Evolutionary conservation across 1,284 basidiomycete genomes (phyloP).

Genomic region (Cutaneotrichosporon dermatis): DNA sequence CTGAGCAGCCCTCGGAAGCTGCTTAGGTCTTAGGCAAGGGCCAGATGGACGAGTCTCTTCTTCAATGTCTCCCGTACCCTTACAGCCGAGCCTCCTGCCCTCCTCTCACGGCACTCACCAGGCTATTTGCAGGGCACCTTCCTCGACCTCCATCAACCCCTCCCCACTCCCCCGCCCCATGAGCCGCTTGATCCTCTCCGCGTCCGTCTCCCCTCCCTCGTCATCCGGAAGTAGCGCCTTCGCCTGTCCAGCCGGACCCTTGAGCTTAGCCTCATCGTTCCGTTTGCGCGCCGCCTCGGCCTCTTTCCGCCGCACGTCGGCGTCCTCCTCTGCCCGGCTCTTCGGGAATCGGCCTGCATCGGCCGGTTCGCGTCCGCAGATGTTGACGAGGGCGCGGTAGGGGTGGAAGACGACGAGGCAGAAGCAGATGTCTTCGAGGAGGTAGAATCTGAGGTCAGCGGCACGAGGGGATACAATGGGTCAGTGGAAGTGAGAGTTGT

Average conservation of each 20-base stretch:
- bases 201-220: constrained; percentile 32
- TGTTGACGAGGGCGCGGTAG: constrained; percentile 74
- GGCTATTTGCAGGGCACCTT: constrained; percentile 51
- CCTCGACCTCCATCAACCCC: constrained; percentile 51
- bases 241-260: constrained; percentile 3
- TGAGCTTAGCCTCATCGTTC: constrained; percentile 25
- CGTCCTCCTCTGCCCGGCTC: constrained; percentile 38
- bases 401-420: constrained; percentile 92
- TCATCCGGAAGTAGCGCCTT: constrained; percentile 12
- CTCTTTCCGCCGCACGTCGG: constrained; percentile 33
- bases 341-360: constrained; percentile 42
- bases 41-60: too few relatives aligned
- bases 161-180: constrained; percentile 46
- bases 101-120: constrained; percentile 44
- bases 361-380: constrained; percentile 58
- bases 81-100: too few relatives aligned
- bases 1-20: too few relatives aligned
- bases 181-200: constrained; percentile 34
- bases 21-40: too few relatives aligned
- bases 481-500: too few relatives aligned
- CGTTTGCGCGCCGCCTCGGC: constrained; percentile 27
- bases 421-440: constrained; percentile 93
- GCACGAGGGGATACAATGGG: background rate
- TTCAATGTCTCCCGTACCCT: too few relatives aligned
- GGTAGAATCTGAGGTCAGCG: constrained; percentile 61